Base-by-base conservation (phyloP, 345 rosid genomes). In the Sapria himalayana region DNA sequence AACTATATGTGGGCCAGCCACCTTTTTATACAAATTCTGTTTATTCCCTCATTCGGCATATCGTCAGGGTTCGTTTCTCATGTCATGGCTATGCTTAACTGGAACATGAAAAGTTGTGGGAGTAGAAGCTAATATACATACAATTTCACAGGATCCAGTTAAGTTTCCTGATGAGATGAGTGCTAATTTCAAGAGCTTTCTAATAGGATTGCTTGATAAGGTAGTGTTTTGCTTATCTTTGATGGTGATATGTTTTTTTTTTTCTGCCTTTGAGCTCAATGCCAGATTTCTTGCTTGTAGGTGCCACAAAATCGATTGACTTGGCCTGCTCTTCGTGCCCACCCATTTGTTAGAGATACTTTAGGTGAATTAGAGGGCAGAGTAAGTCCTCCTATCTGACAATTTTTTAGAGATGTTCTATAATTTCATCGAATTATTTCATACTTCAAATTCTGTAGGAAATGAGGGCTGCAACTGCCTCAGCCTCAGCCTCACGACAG, bases 1-100 rank as follows among this genome's bases (percentile, higher is more conserved):
- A 82, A 55, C 71, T 89, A 62, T 89, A 60, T 53, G 98, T 89
- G 34, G 98, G 98, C 39, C 94, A 76, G 43, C 98, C 98, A 29
- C 98, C 98, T 29, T 89, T 89, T 68, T 89, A 82, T 66, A 89
- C 93, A 29, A 89, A 82, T 66, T 82, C 98, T 39, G 98, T 89
- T 33, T 89, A 81, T 59, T 94, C 98, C 34, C 89, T 89, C 55
- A 79, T 89, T 51, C 71, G 91, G 45, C 98, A 78, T 53, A 89
- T 89, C 66, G 89, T 89, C 49, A 82, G 79, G 94, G 98, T 89
- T 60, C 18, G 48, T 43, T 25, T 45, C 43, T 33, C 25, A 23
- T 37, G 23, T 18, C 3, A 18, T 42, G 11, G 9, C 38, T 50
- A 33, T 22, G 23, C 29, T 47, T n/a, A n/a, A n/a, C n/a, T n/a